These are phyloP conservation scores for Pisolithus albus DNA, from an alignment of 768 basidiomycete genomes.

Conservation along the genomic window DNA sequence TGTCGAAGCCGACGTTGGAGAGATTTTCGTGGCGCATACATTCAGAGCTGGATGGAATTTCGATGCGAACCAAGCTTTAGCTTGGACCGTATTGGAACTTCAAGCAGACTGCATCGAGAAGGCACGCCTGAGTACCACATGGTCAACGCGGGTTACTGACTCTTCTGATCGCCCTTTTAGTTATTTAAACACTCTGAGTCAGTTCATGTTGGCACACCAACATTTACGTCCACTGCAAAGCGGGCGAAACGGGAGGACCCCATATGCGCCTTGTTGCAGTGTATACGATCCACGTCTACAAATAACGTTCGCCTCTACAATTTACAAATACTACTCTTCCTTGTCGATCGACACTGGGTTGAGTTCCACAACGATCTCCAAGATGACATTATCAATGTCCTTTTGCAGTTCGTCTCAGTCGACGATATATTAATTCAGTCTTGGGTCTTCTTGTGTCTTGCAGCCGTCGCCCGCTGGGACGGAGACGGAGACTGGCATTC, in stretches of 20 bases:
- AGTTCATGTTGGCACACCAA: constrained; percentile 32
- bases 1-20: constrained; percentile 15
- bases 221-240: constrained; percentile 36
- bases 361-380: constrained; percentile 54
- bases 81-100: constrained; percentile 75
- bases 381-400: constrained; percentile 44
- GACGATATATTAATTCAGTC: constrained; percentile 66
- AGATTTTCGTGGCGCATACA: constrained; percentile 54
- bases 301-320: constrained; percentile 38
- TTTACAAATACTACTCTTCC: constrained; percentile 77
- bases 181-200: constrained; percentile 61
- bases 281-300: constrained; percentile 33
- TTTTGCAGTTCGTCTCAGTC: constrained; percentile 55
- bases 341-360: constrained; percentile 74
- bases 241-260: constrained; percentile 54
- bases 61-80: constrained; percentile 56
- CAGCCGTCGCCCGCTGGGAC: constrained; percentile 58
- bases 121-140: constrained; percentile 31
- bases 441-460: constrained; percentile 80
- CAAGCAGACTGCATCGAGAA: constrained; percentile 72
- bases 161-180: constrained; percentile 28
- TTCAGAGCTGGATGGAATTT: constrained; percentile 75
- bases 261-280: constrained; percentile 45
- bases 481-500: constrained; percentile 7
- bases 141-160: constrained; percentile 2